Base-by-base conservation (phyloP, 2,329 filamentous ascomycete species). In the Anthostomella pinea region DNA sequence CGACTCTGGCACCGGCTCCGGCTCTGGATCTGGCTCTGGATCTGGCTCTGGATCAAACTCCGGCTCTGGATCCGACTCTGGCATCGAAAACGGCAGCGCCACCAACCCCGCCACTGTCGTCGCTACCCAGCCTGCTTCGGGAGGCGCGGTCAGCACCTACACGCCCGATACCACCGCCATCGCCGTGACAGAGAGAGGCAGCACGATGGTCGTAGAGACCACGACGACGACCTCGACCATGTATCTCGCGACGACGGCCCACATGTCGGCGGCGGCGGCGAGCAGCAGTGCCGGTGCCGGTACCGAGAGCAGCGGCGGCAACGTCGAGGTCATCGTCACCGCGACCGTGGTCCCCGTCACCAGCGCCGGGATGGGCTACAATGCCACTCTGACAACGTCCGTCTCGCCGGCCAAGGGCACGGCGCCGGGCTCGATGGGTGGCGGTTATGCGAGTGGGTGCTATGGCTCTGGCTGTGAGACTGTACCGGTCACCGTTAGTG, bases 251-350 rank as follows among this genome's bases (percentile, higher is more conserved):
- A 39, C 43, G 6, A 43, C 44, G 22, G 33, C 45, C 26, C 48
- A 47, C 36, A 31, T 47, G 14, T 35, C 46, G 9, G 30, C 49
- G 3, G 16, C 28, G 15, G 21, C 38, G 5, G 33, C 32, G 33
- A 42, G 35, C 18, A 14, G 17, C 8, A 41, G 41, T 16, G 41
- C 33, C 25, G 38, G 21, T 16, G 39, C 27, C 3, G 33, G 31
- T 23, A 31, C 41, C 22, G 37, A 30, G 33, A 48, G 18, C 40
- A 46, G 28, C 32, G 38, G 38, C 8, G 35, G 39, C 19, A 33
- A 45, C 28, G 48, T 50, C n/a, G 35, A 38, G 32, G 35, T 49
- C 19, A 56, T 52, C 33, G 35, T 49, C 19, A 56, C 53, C 8
- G 51, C 48, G 8, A 50, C 46, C 8, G 47, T 52, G 4, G 39